Base-by-base conservation (phyloP, 2,329 filamentous ascomycete genomes). In the Phaeosphaeriaceae sp. region DNA sequence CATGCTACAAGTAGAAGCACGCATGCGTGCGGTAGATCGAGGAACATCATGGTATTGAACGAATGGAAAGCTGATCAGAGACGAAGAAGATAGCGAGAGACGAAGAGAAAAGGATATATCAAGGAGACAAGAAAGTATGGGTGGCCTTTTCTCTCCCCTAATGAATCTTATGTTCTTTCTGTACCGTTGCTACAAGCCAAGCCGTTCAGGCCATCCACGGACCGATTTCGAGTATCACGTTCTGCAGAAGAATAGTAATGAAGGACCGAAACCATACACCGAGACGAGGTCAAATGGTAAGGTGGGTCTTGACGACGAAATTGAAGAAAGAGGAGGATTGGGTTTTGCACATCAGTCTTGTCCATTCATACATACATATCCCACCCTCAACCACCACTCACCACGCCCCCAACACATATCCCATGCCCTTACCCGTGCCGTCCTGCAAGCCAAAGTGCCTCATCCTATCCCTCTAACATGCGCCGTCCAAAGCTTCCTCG, bases 1-100 rank as follows among this genome's bases (percentile, higher is more conserved):
- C 51, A 68, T 21, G 57, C 65, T 21, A 57, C 61, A 19, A 65
- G 31, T 25, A 68, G 51, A 31, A 70, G 53, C 42, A 58, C 52
- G 44, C 60, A 58, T 10, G 57, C 60, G 24, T 63, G 67, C 31
- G 57, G 53, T 44, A 61, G n/a, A 9, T 24, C 42, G 40, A 66
- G 57, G 7, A 67, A 46, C 31, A 48, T 58, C 66, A 68, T 66
- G 20, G 31, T 58, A 56, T 20, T 17, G 42, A 45, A 45, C 19
- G 42, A 45, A 7, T 21, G 42, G 6, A 36, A 13, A 7, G 31
- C 9, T 36, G 31, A 7, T 36, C 13, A 15, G 9, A 36, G 31
- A 36, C 31, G 13, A 15, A 36, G 31, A 36, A 36, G 3, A 13
- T 11, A 36, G 13, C 6, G 31, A 36, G 31, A 3, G 11, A 36